Conservation (phyloP, 2,329 filamentous ascomycete genomes). For the Corniculantispora saksenae region DNA sequence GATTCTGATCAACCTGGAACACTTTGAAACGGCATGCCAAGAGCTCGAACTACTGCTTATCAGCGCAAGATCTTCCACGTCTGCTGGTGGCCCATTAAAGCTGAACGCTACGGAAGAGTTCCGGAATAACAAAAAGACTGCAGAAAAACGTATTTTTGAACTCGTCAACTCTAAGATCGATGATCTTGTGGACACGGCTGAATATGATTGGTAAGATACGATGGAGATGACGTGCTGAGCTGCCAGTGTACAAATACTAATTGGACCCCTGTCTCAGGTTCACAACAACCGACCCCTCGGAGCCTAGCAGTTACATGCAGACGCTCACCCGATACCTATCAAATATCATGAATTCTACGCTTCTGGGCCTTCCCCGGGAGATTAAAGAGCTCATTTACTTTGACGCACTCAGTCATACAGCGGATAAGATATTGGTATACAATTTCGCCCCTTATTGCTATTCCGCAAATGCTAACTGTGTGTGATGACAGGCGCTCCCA, state of each 20-base stretch:
- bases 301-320: constrained; percentile 92
- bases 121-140: constrained; percentile 86
- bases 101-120: constrained; percentile 86
- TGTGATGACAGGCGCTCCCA: constrained; percentile 62
- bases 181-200: constrained; percentile 92
- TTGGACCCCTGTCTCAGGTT: constrained; percentile 39
- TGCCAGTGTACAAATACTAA: neutral
- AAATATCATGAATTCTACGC: constrained; percentile 94
- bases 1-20: constrained; percentile 94
- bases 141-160: constrained; percentile 97
- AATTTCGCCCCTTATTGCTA: no score
- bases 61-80: constrained; percentile 78
- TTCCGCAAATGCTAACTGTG: neutral
- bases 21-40: constrained; percentile 90
- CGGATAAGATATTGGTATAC: constrained; percentile 76
- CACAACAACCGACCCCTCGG: constrained; percentile 58
- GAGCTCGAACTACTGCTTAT: constrained; percentile 87
- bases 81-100: constrained; percentile 76
- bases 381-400: constrained; percentile 99
- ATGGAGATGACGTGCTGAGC: constrained; percentile 21
- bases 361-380: constrained; percentile 88
- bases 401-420: constrained; percentile 88
- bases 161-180: constrained; percentile 98
- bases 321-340: constrained; percentile 89
- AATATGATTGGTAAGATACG: constrained; percentile 79